Evolutionary conservation across 2,329 filamentous ascomycete genomes (phyloP).

Genomic region (Xylaria sp.): DNA sequence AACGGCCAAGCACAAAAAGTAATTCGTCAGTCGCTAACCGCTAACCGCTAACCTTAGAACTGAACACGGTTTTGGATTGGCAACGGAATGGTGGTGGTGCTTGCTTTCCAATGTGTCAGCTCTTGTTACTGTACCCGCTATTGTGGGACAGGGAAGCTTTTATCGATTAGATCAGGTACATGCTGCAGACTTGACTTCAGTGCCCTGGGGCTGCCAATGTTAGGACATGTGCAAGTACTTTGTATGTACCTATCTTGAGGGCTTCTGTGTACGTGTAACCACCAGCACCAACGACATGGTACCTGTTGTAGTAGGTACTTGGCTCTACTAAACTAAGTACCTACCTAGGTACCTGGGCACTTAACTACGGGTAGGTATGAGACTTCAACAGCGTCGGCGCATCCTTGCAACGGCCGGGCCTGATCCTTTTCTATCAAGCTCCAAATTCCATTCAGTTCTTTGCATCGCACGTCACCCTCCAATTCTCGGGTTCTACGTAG

Average conservation of each 20-base stretch:
- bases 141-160: constrained; percentile 21
- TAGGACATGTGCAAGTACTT: no score
- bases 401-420: background rate
- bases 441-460: background rate
- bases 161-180: constrained; percentile 26
- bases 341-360: background rate
- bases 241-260: no score
- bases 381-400: constrained; percentile 3
- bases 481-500: background rate
- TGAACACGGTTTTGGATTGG: constrained; percentile 40
- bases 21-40: no score
- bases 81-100: background rate
- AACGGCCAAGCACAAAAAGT: no score
- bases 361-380: no score
- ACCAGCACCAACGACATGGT: no score
- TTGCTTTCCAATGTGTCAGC: no score
- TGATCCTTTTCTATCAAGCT: background rate
- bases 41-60: no score
- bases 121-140: constrained; percentile 11
- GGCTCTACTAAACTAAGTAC: background rate
- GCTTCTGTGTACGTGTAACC: background rate
- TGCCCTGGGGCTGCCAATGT: background rate
- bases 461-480: background rate
- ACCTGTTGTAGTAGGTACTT: no score
- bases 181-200: constrained; percentile 31